Evolutionary conservation across 78 protist species (phyloP), one percentile per base, ranked within the genome.

Genomic region (Tieghemostelium lacteum): DNA sequence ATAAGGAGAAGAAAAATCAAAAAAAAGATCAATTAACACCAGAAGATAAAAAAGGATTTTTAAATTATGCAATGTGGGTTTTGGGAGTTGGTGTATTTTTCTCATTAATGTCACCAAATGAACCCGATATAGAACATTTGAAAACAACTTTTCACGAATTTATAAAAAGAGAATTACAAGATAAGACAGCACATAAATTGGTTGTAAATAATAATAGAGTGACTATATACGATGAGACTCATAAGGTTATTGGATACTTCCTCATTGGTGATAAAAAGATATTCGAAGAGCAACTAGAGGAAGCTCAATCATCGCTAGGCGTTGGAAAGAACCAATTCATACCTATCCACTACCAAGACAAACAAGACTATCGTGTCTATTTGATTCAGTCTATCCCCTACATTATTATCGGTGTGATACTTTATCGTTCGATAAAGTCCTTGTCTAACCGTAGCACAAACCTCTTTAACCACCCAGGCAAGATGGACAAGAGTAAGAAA

Each of bases 241-340:
- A 55, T 0, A n/a, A 55, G 4, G 19, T 54, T 8, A 26, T 70
- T 20, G 33, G 28, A 26, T 31, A 22, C 37, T 75, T 88, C 57
- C 19, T 33, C 60, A 88, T 88, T 58, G 93, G 93, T 28, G 93
- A 88, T 28, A 88, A 60, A 24, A 69, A 62, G 29, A 42, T 88
- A 29, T 88, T 88, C 45, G 87, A 88, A 75, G 78, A 65, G 19
- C 93, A 88, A 75, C 26, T 88, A 10, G 93, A 73, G 52, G 40
- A 65, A 28, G 69, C 75, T 50, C 93, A 88, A 71, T 61, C 61
- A 2, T 45, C 31, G 1, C n/a, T 37, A 33, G 93, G 93, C 29
- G 26, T 73, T 16, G 26, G 39, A 16, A 76, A 75, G 31, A 39
- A 63, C 5, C 60, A 73, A 6, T 77, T 45, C 26, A 50, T 75